Conservation (phyloP, 768 basidiomycete genomes). For the Lentinus brumalis region DNA sequence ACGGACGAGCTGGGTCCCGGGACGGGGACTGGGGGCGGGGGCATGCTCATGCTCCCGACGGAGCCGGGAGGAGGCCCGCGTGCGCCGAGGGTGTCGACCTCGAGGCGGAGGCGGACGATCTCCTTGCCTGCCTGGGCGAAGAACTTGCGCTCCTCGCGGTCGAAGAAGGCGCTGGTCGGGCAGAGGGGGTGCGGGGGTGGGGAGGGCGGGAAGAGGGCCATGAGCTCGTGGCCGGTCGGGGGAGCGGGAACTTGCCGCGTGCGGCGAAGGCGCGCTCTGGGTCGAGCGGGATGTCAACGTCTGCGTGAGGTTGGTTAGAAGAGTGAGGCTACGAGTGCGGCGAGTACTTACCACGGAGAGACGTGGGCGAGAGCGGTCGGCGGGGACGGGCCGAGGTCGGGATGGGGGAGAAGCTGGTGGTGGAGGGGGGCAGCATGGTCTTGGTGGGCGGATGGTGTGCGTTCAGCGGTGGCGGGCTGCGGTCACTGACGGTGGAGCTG, state of each 20-base stretch:
- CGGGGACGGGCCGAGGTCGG: constrained; percentile 40
- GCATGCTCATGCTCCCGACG: background rate
- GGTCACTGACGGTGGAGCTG: constrained; percentile 48
- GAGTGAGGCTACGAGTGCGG: background rate
- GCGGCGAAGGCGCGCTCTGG: constrained; percentile 42
- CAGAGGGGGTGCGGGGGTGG: constrained; percentile 65
- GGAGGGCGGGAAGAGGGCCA: constrained; percentile 80
- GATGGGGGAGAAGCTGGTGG: constrained; percentile 35
- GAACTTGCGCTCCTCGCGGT: constrained; percentile 76
- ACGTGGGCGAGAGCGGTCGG: constrained; percentile 64
- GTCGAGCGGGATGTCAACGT: constrained; percentile 63
- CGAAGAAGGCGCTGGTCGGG: constrained; percentile 73
- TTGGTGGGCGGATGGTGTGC: constrained; percentile 9
- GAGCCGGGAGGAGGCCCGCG: background rate
- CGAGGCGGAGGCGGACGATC: constrained; percentile 73
- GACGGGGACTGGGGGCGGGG: background rate
- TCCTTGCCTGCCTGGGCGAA: constrained; percentile 80
- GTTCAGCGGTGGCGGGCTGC: constrained; percentile 32
- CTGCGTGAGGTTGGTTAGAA: constrained; percentile 36
- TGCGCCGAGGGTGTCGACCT: constrained; percentile 54
- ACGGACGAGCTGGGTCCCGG: background rate
- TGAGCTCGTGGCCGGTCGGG: constrained; percentile 80
- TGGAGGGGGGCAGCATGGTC: constrained; percentile 10
- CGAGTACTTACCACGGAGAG: constrained; percentile 52
- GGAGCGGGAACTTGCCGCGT: constrained; percentile 65